These are phyloP conservation scores for Lachancea meyersii DNA, from an alignment of 805 yeast species.

Conservation along the genomic window DNA sequence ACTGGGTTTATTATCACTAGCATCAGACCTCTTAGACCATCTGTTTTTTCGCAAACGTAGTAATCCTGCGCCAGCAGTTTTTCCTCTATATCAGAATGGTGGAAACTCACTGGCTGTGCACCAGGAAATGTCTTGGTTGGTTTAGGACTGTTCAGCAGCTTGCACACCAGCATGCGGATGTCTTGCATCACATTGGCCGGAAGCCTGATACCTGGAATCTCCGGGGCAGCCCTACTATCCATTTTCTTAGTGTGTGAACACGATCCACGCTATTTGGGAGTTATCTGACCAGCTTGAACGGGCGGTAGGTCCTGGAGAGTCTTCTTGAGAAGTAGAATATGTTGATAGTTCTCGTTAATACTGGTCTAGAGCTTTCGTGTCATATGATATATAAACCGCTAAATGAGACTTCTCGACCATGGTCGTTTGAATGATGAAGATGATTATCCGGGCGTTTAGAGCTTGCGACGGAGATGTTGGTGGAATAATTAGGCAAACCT, in stretches of 20 bases:
- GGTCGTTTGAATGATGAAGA: too few relatives aligned
- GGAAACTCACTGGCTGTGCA: slow-evolving; percentile 91
- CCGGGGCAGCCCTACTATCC: slow-evolving; percentile 47
- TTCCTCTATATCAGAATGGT: slow-evolving; percentile 59
- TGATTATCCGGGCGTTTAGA: too few relatives aligned
- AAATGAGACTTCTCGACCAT: too few relatives aligned
- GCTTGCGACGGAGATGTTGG: too few relatives aligned
- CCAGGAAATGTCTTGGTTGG: slow-evolving; percentile 64
- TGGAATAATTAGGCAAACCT: too few relatives aligned
- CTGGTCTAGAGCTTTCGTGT: too few relatives aligned
- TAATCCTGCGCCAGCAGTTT: slow-evolving; percentile 68
- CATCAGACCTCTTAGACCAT: slow-evolving; percentile 83
- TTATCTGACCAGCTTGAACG: too few relatives aligned
- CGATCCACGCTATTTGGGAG: too few relatives aligned
- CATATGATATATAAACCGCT: too few relatives aligned
- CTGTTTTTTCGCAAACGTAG: slow-evolving; percentile 92
- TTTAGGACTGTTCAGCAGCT: slow-evolving; percentile 50
- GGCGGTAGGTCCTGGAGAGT: too few relatives aligned
- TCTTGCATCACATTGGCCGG: slow-evolving; percentile 66
- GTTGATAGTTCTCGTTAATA: too few relatives aligned
- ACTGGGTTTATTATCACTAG: slow-evolving; percentile 57
- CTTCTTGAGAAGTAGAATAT: too few relatives aligned
- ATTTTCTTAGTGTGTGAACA: not conserved
- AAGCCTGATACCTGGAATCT: slow-evolving; percentile 77
- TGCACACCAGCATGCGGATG: slow-evolving; percentile 60